Evolutionary conservation across 2,329 filamentous ascomycete genomes (phyloP).

Genomic region (Periconia digitata): DNA sequence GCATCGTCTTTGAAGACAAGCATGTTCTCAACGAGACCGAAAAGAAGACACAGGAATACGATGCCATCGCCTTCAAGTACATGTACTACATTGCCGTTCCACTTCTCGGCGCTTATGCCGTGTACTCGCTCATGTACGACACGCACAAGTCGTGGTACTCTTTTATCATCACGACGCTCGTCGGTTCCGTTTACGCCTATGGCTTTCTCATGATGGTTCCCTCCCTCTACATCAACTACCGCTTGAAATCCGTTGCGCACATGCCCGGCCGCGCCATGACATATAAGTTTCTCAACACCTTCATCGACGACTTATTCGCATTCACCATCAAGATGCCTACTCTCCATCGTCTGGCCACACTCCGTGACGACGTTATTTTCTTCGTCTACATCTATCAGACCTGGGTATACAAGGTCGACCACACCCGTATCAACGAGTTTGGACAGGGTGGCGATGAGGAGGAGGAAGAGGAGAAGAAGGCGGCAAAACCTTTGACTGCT

Average conservation of each 20-base stretch:
- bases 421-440: slow-evolving; percentile 93
- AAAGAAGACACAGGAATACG: slow-evolving; percentile 97
- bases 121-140: slow-evolving; percentile 90
- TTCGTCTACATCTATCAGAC: slow-evolving; percentile 96
- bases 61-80: slow-evolving; percentile 96
- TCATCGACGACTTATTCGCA: slow-evolving; percentile 97
- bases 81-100: slow-evolving; percentile 92
- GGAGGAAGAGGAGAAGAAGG: slow-evolving; percentile 50
- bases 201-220: slow-evolving; percentile 99
- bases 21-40: slow-evolving; percentile 93
- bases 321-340: slow-evolving; percentile 99
- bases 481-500: slow-evolving; percentile 43
- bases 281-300: slow-evolving; percentile 98
- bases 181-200: slow-evolving; percentile 95
- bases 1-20: slow-evolving; percentile 89
- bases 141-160: slow-evolving; percentile 98
- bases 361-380: slow-evolving; percentile 96
- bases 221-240: slow-evolving; percentile 97
- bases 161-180: slow-evolving; percentile 90
- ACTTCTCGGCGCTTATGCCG: slow-evolving; percentile 83
- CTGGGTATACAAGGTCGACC: slow-evolving; percentile 90
- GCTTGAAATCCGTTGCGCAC: slow-evolving; percentile 85
- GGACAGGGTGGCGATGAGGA: slow-evolving; percentile 95
- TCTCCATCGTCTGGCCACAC: slow-evolving; percentile 85
- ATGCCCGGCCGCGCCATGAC: slow-evolving; percentile 97